These are phyloP conservation scores for Fusarium sp. DNA, from an alignment of 2,329 filamentous ascomycete genomes.

Conservation along the genomic window DNA sequence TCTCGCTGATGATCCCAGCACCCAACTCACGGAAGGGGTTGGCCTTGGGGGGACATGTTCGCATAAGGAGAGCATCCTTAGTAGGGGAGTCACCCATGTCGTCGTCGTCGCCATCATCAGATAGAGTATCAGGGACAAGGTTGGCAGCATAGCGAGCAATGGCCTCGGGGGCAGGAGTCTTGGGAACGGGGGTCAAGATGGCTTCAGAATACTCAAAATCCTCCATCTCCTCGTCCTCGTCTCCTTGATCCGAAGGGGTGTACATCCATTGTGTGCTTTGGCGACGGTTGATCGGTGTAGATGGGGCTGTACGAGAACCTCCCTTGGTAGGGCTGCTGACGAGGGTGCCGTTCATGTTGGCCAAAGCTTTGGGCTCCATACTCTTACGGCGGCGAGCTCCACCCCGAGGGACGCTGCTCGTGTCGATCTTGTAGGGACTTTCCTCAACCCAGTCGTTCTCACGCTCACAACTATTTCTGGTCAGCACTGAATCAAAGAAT, in stretches of 20 bases:
- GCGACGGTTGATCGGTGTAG: slow-evolving; percentile 62
- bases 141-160: slow-evolving; percentile 64
- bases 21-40: slow-evolving; percentile 53
- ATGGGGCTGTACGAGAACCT: slow-evolving; percentile 52
- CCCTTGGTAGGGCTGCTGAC: slow-evolving; percentile 56
- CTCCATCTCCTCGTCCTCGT: slow-evolving; percentile 52
- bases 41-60: slow-evolving; percentile 66
- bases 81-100: slow-evolving; percentile 45
- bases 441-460: slow-evolving; percentile 83
- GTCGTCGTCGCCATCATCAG: slow-evolving; percentile 46
- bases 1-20: slow-evolving; percentile 56
- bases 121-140: slow-evolving; percentile 58
- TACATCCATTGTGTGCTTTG: slow-evolving; percentile 66
- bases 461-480: slow-evolving; percentile 71
- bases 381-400: slow-evolving; percentile 79
- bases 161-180: slow-evolving; percentile 67
- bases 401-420: slow-evolving; percentile 73
- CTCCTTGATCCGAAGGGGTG: slow-evolving; percentile 59
- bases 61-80: slow-evolving; percentile 55
- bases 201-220: slow-evolving; percentile 56
- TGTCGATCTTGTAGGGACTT: slow-evolving; percentile 74
- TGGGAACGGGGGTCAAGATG: slow-evolving; percentile 66
- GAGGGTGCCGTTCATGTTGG: slow-evolving; percentile 74
- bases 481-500: slow-evolving; percentile 41
- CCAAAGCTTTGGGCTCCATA: slow-evolving; percentile 79